phyloP scores from a whole-genome alignment of 495 filamentous ascomycete species.

The Hypoxylon fragiforme region DNA sequence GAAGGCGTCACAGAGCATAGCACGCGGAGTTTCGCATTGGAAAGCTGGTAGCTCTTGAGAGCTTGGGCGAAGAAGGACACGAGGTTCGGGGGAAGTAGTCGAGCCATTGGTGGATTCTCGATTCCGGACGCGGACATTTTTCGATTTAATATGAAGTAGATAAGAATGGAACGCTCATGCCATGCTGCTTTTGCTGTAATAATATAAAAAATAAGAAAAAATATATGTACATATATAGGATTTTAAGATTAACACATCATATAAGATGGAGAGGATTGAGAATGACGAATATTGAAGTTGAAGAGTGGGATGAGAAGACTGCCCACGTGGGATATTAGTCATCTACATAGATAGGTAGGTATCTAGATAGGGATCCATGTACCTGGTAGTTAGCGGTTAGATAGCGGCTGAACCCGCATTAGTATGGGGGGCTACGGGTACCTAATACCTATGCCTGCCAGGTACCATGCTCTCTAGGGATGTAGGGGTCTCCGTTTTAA shows the following conservation, averaged over 20 bases:
- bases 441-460: background rate
- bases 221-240: too few relatives aligned
- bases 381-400: too few relatives aligned
- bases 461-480: background rate
- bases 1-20: slow-evolving; percentile 56
- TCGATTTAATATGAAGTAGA: too few relatives aligned
- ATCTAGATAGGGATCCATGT: too few relatives aligned
- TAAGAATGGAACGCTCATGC: too few relatives aligned
- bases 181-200: too few relatives aligned
- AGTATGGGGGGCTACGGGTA: background rate
- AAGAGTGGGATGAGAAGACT: too few relatives aligned
- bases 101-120: slow-evolving; percentile 26
- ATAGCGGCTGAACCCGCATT: background rate
- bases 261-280: too few relatives aligned
- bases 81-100: slow-evolving; percentile 28
- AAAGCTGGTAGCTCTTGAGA: slow-evolving; percentile 61
- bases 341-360: too few relatives aligned
- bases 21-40: slow-evolving; percentile 60
- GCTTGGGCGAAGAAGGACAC: slow-evolving; percentile 50
- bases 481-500: background rate
- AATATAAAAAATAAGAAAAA: too few relatives aligned
- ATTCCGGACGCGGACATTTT: slow-evolving; percentile 9
- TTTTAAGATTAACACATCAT: too few relatives aligned
- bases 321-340: too few relatives aligned
- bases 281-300: background rate